Evolutionary conservation across 768 basidiomycete genomes (phyloP).

Genomic region (Lyophyllum atratum): DNA sequence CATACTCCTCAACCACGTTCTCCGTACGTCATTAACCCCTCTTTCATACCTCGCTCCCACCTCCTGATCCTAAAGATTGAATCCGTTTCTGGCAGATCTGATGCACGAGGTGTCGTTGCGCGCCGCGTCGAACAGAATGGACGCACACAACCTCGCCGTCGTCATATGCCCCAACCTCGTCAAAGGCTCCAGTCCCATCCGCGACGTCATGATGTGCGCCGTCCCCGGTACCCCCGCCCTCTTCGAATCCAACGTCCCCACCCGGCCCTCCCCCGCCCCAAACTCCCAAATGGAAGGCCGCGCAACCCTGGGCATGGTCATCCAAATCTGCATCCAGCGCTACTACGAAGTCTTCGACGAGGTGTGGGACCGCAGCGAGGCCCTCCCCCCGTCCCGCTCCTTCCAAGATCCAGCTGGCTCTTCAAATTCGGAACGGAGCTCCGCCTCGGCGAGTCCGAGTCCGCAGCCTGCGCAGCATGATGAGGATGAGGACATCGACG

Average conservation of each 20-base stretch:
- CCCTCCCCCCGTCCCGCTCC: constrained; percentile 35
- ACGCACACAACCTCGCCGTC: constrained; percentile 79
- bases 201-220: constrained; percentile 75
- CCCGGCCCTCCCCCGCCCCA: constrained; percentile 1
- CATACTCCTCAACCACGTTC: constrained; percentile 70
- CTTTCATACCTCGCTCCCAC: no score
- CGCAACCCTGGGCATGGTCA: constrained; percentile 69
- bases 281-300: constrained; percentile 38
- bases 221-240: constrained; percentile 53
- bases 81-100: constrained; percentile 52
- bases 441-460: constrained; percentile 18
- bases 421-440: constrained; percentile 13
- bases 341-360: constrained; percentile 91
- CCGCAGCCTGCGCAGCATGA: constrained; percentile 33
- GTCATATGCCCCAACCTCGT: constrained; percentile 82
- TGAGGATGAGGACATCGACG: constrained; percentile 76
- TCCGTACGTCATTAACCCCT: no score
- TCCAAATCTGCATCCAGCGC: constrained; percentile 77
- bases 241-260: constrained; percentile 26
- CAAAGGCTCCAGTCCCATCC: constrained; percentile 63
- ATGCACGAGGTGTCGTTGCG: constrained; percentile 78
- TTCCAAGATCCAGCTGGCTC: constrained; percentile 11
- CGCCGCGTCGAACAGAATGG: constrained; percentile 73
- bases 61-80: background rate
- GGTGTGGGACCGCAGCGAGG: constrained; percentile 69